Base-by-base conservation (phyloP, 2,329 filamentous ascomycete genomes). In the Cryphonectria naterciae region DNA sequence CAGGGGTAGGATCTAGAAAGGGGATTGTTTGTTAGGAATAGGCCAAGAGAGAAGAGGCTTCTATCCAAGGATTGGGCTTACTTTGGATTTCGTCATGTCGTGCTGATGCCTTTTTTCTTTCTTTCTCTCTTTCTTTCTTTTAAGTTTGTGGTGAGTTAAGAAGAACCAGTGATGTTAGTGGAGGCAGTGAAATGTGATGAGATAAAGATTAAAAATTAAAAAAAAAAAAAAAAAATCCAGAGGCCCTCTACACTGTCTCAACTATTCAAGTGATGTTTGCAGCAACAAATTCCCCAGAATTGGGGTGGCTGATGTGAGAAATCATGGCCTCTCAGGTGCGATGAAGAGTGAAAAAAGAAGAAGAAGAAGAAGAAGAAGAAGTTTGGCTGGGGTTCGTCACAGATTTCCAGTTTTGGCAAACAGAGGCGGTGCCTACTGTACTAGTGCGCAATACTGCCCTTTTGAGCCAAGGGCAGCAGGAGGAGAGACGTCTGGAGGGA, bases 1-100 rank as follows among this genome's bases (percentile, higher is more conserved):
- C 11, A 89, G 80, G 1, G 85, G 85, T 8, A 85, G 82, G 61
- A 82, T 81, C 81, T 85, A 75, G 11, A 10, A 74, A 39, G 37
- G 11, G 8, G 7, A n/a, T n/a, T 39, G 2, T 39, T 22, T 39
- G 19, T 62, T n/a, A 39, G 22, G 25, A 28, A 28, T 15, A 10
- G 37, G 10, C 15, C 28, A 10, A 4, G 25, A 35, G 28, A 49
- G 19, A 7, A 10, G 37, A 58, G 4, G 7, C 1, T 15, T 15
- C 64, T 5, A 22, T 7, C 13, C 32, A 13, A 22, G 32, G 19
- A 17, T 28, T 52, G 19, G n/a, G 46, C 65, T 52, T 67, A 60
- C 71, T 63, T 72, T 72, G 19, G 61, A 62, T 28, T 70, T 70
- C 17, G 63, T 72, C 71, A 72, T 72, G 1, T 41, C 63, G 65